Base-by-base conservation (phyloP, 129 eudicot species). In the Saussurea involucrata region DNA sequence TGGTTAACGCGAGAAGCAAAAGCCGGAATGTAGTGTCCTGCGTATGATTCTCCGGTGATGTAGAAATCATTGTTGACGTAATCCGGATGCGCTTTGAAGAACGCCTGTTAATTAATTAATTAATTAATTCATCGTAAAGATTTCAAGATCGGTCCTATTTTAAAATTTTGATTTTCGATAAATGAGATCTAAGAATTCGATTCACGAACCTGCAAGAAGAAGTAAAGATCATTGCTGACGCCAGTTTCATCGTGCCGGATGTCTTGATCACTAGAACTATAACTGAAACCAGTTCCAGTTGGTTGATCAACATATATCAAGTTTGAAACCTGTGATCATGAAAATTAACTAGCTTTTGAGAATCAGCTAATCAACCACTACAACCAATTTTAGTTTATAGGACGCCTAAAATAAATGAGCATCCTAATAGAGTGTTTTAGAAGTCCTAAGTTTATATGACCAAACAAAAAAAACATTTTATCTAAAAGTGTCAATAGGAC, bases 21-120 rank as follows among this genome's bases (percentile, higher is more conserved):
- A 31, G 99, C 97, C 10, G 99, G 99, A 40, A 95, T 90, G 37
- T 95, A 92, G 37, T 95, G 97, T 37, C 99, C 99, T 0, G 96
- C 97, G 71, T 95, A 95, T 8, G 99, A 95, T 84, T 95, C 97
- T 67, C 99, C 99, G 3, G 97, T 90, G 71, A 95, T 88, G 87
- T 46, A 95, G 70, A 95, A 92, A 32, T 92, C 97, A 8, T 95
- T 95, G 69, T 85, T 85, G 18, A 80, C 89, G 64, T 86, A 90
- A 71, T 85, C 80, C 0, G 96, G 96, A 67, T 92, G 99, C 11
- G 83, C 85, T 66, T 88, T 81, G 40, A 88, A 89, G 72, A 95
- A 92, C 6, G 91, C 99, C 99, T 93, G 67, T 3, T 18, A 71
- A 74, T n/a, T n/a, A n/a, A n/a, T n/a, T n/a, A n/a, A n/a, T n/a